Base-by-base conservation (phyloP, 2,329 filamentous ascomycete genomes). In the Lachnellula cervina region DNA sequence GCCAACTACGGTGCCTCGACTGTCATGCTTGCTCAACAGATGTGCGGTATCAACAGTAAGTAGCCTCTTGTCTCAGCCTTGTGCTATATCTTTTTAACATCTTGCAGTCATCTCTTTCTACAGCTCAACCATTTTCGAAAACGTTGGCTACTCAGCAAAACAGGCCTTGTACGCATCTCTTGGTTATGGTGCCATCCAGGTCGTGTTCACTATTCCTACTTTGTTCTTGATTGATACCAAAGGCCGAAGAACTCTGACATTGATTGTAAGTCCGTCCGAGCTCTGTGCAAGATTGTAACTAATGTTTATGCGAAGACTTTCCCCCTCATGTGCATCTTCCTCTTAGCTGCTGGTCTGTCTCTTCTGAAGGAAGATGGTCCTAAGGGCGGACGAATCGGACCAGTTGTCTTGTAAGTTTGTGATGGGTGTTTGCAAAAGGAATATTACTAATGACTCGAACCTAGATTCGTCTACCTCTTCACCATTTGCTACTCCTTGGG, bases 141-240 rank as follows among this genome's bases (percentile, higher is more conserved):
- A 82, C 0, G 80, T 79, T 3, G 74, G 79, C 1, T 80, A 84
- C 54, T 70, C 69, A 9, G 72, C 77, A 25, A 73, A 78, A 4
- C 68, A 70, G 5, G 82, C 84, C 1, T 74, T 88, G 2, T 71
- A 77, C 5, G 82, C 81, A 0, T 86, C 82, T 0, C 77, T 87
- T 57, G 84, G 84, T 0, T 86, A 82, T 49, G 84, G 84, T 2
- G 72, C 84, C 49, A 78, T 87, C 64, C 87, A 87, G 66, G 87
- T 80, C 72, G 67, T 87, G 37, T 86, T 86, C 59, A 82, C 83
- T 0, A 73, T 85, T 13, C 82, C 82, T 0, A 83, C 82, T 3
- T 72, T 87, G 47, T 84, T 81, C 66, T 86, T 83, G 5, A 88
- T 88, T 59, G 85, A 89, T 64, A 86, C 80, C 0, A 87, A 84